A percentile compares a stretch with the other conserved stretches of the same genome.
phyloP scores from a whole-genome alignment of 176 grass and related monocot species.

The Oryza officinalis region DNA sequence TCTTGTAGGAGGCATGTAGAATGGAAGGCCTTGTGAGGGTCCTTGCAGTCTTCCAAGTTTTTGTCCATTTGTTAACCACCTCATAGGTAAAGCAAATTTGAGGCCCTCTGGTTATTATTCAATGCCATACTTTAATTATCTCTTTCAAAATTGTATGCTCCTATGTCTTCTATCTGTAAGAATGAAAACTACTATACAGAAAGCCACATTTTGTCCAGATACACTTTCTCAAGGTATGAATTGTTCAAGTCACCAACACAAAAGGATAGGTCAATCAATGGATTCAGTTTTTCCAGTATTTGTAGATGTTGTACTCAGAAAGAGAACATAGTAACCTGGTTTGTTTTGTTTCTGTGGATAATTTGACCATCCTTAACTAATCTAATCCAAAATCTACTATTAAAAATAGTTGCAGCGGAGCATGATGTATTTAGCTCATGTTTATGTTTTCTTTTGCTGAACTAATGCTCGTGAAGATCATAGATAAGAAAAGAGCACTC shows the following conservation, averaged over 20 bases:
- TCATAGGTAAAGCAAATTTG: constrained; percentile 27
- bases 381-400: not conserved
- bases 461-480: not conserved
- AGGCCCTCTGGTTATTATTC: constrained; percentile 20
- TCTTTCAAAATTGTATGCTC: constrained; percentile 10
- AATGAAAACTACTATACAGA: not conserved
- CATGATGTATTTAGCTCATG: not conserved
- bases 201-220: not conserved
- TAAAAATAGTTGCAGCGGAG: not conserved
- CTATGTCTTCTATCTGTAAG: constrained; percentile 39
- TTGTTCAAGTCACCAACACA: not conserved
- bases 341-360: not conserved
- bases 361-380: not conserved
- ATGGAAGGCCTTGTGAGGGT: constrained; percentile 24
- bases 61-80: constrained; percentile 32
- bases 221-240: constrained; percentile 3
- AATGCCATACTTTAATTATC: constrained; percentile 13
- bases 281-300: not conserved
- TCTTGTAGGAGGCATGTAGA: constrained; percentile 5
- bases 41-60: constrained; percentile 15
- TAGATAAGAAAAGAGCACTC: not conserved
- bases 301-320: constrained; percentile 8
- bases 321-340: not conserved
- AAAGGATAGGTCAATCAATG: not conserved
- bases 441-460: not conserved